phyloP scores from a whole-genome alignment of 2,329 filamentous ascomycete species.

The Cryphonectria radicalis region DNA sequence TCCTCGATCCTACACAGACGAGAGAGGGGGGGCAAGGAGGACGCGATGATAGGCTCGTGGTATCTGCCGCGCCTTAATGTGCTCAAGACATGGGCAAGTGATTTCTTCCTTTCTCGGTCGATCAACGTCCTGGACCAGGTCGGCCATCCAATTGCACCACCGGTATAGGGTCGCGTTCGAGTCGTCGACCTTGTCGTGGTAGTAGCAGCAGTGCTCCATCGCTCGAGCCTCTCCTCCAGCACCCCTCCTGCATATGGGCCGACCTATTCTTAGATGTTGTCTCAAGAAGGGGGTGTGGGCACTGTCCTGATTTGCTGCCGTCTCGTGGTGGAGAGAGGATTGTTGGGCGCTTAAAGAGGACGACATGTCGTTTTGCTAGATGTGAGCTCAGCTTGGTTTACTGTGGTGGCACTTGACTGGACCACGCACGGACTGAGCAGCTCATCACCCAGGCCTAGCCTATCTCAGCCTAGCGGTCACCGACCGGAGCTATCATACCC shows the following conservation, averaged over 20 bases:
- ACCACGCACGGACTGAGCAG: background rate
- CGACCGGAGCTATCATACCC: background rate
- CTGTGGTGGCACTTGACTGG: background rate
- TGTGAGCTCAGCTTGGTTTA: background rate
- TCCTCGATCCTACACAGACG: background rate
- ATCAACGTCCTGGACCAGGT: background rate
- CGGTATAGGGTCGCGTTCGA: background rate
- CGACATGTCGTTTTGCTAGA: conserved; percentile 14
- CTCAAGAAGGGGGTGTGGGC: background rate
- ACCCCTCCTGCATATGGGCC: background rate
- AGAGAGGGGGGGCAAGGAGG: background rate
- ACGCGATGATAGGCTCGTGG: conserved; percentile 1
- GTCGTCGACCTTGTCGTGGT: background rate
- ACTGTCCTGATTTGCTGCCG: conserved; percentile 13
- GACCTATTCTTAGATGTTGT: conserved; percentile 17
- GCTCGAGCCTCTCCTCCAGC: background rate
- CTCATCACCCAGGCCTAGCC: background rate
- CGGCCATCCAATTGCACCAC: background rate
- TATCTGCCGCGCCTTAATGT: background rate
- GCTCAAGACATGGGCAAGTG: background rate
- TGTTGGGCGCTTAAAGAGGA: conserved; percentile 21
- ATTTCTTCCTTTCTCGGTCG: background rate
- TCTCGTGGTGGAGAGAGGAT: conserved; percentile 10
- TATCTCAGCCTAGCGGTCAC: conserved; percentile 8
- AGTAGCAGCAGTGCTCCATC: background rate